Percentiles rank a stretch among this genome's conserved stretches.
These are phyloP conservation scores for Metschnikowia amazonensis DNA, from an alignment of 805 yeast species.

Conservation along the genomic window DNA sequence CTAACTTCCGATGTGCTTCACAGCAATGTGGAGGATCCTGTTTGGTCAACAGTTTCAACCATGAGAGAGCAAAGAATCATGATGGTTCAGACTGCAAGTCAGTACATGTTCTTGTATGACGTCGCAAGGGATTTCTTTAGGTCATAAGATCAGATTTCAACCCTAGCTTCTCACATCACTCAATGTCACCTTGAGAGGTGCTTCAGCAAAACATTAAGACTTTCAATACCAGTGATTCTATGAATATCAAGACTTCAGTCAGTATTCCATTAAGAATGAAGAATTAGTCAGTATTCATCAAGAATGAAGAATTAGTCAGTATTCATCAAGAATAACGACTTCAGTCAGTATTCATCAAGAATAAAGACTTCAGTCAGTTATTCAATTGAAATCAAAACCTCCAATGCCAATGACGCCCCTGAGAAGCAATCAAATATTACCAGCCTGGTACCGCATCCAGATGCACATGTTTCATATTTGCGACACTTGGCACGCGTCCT, in stretches of 20 bases:
- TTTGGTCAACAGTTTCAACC: constrained; percentile 25
- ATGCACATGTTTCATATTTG: constrained; percentile 3
- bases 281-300: no score
- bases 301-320: no score
- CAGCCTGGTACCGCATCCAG: neutral
- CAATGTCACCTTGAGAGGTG: no score
- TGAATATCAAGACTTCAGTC: neutral
- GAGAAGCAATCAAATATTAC: no score
- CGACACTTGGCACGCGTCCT: neutral
- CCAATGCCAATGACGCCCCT: no score
- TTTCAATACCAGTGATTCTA: no score
- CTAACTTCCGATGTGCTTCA: constrained; percentile 7
- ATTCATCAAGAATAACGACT: no score
- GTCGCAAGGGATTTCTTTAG: constrained; percentile 11
- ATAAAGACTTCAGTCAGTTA: no score
- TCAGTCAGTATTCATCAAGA: no score
- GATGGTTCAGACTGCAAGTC: constrained; percentile 44
- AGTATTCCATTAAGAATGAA: neutral
- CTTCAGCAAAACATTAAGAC: no score
- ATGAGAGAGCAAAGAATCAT: constrained; percentile 35
- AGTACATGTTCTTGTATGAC: constrained; percentile 35
- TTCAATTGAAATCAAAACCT: no score
- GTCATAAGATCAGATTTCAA: neutral
- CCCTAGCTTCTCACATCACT: neutral
- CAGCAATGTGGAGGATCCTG: constrained; percentile 21